Base-by-base conservation (phyloP, 257 asterid species). In the Plectranthus barbatus region DNA sequence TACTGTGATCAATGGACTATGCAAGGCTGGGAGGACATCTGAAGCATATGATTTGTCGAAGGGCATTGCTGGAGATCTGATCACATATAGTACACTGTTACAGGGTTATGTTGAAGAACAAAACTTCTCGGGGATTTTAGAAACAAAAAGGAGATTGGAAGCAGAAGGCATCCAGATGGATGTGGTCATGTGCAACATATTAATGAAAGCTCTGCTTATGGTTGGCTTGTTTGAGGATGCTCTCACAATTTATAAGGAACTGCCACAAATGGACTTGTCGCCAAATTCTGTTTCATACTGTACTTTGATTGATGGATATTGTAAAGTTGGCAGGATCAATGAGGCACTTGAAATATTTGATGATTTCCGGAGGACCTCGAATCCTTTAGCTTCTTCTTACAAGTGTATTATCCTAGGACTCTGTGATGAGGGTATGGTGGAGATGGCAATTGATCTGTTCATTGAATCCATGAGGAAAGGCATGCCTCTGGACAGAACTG, bases 151-250 rank as follows among this genome's bases (percentile, higher is more conserved):
- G 69, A 82, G 88, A 68, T 61, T 84, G 26, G 81, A 83, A 72
- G 78, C 79, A 18, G 86, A 83, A 56, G 84, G 73, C 56, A 45
- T 86, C 41, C 68, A 62, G 44, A 64, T 84, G 69, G 92, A 91
- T 77, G 66, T 80, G 62, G 74, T 83, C 57, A 66, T 84, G 84
- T 88, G 91, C 72, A 86, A 86, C 66, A 62, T 84, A 53, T 80
- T 91, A 75, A 79, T 91, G 50, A 88, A 85, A 78, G 86, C 92
- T 11, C 50, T 84, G 53, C 74, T 88, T 63, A 75, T 83, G 88
- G 84, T 86, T 47, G 96, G 96, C 4, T 78, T 80, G 76, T 84
- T 84, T 45, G 98, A 84, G 72, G 94, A 91, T 68, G 96, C 86
- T 64, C 64, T 59, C 56, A 67, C 69, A 41, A 66, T 86, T 39